Conservation (phyloP, 2,329 filamentous ascomycete genomes). For the Hypoxylon sp. region DNA sequence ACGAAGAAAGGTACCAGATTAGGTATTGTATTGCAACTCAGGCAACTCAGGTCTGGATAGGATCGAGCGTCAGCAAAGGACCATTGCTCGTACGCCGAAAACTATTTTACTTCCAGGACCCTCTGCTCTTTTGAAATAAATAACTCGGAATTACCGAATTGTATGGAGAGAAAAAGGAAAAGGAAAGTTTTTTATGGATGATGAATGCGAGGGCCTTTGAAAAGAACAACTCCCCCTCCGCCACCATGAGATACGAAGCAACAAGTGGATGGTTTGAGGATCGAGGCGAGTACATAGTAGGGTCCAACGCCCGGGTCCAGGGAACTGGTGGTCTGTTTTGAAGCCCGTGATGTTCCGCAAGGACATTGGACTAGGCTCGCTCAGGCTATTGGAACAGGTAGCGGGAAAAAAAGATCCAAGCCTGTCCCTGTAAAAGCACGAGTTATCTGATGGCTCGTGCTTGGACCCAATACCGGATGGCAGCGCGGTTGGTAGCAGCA, state of each 20-base stretch:
- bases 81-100: constrained; percentile 17
- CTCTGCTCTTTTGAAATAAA: constrained; percentile 13
- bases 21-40: constrained; percentile 7
- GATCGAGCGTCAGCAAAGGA: constrained; percentile 38
- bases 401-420: constrained; percentile 21
- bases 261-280: constrained; percentile 1
- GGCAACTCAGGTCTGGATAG: constrained; percentile 36
- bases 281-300: constrained; percentile 16
- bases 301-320: constrained; percentile 33
- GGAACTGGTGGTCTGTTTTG: constrained; percentile 34
- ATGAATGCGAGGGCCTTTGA: constrained; percentile 17
- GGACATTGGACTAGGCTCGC: constrained; percentile 7
- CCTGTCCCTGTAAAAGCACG: constrained; percentile 31
- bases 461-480: constrained; percentile 32
- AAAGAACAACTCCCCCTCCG: background rate
- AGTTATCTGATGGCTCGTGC: constrained; percentile 39
- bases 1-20: constrained; percentile 24
- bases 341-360: constrained; percentile 12
- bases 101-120: constrained; percentile 11
- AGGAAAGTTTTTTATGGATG: constrained; percentile 3
- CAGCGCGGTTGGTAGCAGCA: constrained; percentile 31
- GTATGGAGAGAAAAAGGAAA: constrained; percentile 8
- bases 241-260: constrained; percentile 12
- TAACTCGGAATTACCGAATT: constrained; percentile 31
- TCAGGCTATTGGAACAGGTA: constrained; percentile 29